Evolutionary conservation across 352 stramenopile genomes (phyloP).

Genomic region (Phytophthora quininea): DNA sequence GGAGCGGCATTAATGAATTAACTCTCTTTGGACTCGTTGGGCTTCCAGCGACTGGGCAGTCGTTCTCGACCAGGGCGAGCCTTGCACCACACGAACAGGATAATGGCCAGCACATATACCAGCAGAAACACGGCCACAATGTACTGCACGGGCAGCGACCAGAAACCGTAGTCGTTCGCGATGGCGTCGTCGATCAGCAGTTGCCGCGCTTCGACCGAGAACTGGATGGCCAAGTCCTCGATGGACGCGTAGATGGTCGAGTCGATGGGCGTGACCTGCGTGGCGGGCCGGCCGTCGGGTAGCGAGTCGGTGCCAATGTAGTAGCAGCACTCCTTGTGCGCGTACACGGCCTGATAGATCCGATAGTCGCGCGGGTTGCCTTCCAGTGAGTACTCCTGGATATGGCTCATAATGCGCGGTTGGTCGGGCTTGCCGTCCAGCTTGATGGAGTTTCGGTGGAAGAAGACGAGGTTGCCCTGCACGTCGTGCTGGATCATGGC

Average conservation of each 20-base stretch:
- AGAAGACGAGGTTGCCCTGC: conserved; percentile 84
- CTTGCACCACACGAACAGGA: conserved; percentile 81
- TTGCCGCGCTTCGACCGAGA: conserved; percentile 73
- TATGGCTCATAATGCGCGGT: conserved; percentile 80
- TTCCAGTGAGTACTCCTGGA: conserved; percentile 79
- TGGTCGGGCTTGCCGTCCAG: conserved; percentile 72
- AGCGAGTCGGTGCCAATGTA: conserved; percentile 81
- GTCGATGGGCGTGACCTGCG: conserved; percentile 68
- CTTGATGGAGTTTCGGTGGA: conserved; percentile 89
- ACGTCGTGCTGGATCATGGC: conserved; percentile 90
- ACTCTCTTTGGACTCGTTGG: conserved; percentile 75
- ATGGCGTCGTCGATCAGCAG: conserved; percentile 58
- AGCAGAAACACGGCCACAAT: conserved; percentile 75
- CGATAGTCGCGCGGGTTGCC: conserved; percentile 76
- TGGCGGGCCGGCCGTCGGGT: conserved; percentile 66
- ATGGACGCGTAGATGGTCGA: conserved; percentile 80
- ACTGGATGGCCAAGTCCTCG: conserved; percentile 81
- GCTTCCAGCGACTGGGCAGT: conserved; percentile 82
- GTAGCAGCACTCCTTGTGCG: conserved; percentile 87
- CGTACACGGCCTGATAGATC: conserved; percentile 83
- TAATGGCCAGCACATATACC: conserved; percentile 69
- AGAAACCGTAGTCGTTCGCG: conserved; percentile 39
- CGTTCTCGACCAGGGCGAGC: conserved; percentile 69
- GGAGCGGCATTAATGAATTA: conserved; percentile 20
- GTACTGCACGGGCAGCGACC: conserved; percentile 53